Base-by-base conservation (phyloP, 2,329 filamentous ascomycete genomes). In the Monascus ruber region DNA sequence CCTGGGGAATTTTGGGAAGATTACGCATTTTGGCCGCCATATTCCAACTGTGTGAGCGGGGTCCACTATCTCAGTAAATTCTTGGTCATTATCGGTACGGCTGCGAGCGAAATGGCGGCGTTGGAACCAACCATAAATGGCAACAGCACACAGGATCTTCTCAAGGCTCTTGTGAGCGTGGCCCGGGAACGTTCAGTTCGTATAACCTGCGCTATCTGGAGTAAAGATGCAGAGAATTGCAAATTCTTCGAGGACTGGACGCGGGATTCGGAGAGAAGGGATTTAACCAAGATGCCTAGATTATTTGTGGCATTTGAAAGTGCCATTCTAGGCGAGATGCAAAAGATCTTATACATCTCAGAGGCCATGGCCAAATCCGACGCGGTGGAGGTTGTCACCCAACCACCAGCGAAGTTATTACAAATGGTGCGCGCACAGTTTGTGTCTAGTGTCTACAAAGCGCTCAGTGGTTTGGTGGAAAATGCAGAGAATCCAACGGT, bases 171-270 rank as follows among this genome's bases (percentile, higher is more conserved):
- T 36, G 83, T 96, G 32, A 81, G 80, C 26, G 72, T 75, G 9
- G 79, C 88, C 5, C 77, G 91, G 38, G 93, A 98, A 56, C 77
- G 91, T 46, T 89, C 83, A 45, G 81, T 93, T 2, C 79, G 81
- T 26, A 88, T 88, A 2, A 76, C 94, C 17, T 94, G 86, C 55
- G 82, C 83, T 9, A 84, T 87, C 0, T 98, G 91, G 93, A 89
- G 86, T 53, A 81, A 80, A 38, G 93, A 98, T 61, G 85, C 89
- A 2, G 86, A 95, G 60, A 85, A 88, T 50, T 87, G 89, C 65
- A 94, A 89, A 59, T 78, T 83, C 47, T 74, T 98, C 2, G 93
- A 98, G 59, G 86, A 94, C 56, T 98, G 93, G 93, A 83, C 83
- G 42, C 77, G 87, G 25, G 81, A 85, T 24, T 70, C 79, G 0